A percentile compares a stretch with the other conserved stretches of the same genome.
These are phyloP conservation scores for Ophiostoma ulmi DNA, from an alignment of 2,329 filamentous ascomycete species.

Conservation along the genomic window DNA sequence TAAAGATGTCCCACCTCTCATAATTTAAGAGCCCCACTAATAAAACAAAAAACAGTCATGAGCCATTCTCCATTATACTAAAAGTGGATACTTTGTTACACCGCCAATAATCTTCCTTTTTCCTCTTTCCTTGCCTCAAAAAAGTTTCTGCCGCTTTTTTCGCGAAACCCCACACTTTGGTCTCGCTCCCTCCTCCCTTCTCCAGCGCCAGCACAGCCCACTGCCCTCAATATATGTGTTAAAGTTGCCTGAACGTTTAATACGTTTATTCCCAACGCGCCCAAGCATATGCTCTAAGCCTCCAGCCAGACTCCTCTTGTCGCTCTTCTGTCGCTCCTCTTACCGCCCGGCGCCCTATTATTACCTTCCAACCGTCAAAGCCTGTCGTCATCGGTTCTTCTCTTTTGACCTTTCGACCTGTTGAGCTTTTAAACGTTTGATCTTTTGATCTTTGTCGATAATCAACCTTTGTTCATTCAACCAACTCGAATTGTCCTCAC, in stretches of 20 bases:
- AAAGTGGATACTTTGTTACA: not conserved
- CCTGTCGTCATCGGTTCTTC: conserved; percentile 5
- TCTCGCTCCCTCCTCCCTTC: not conserved
- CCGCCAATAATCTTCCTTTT: not conserved
- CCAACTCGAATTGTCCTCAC: not conserved
- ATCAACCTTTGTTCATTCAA: not conserved
- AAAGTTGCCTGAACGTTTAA: not conserved
- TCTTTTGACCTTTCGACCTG: not conserved
- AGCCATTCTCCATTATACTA: not conserved
- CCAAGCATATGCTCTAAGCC: not conserved
- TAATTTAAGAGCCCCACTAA: not conserved
- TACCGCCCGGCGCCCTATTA: not conserved
- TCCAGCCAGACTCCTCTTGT: not conserved
- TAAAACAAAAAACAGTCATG: not conserved
- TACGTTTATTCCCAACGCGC: not conserved
- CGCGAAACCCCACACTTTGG: not conserved
- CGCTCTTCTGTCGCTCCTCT: not conserved
- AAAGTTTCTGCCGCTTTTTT: conserved; percentile 4
- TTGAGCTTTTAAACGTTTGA: not conserved
- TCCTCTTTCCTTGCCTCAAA: not conserved
- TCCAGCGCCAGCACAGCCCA: not conserved
- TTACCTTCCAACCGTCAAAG: conserved; percentile 1
- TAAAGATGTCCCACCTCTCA: not conserved
- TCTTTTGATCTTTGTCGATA: not conserved
- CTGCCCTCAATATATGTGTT: not conserved